Evolutionary conservation across 208 protist genomes (phyloP), one percentile per base, ranked within the genome.

Genomic region (Trypanosoma brucei): DNA sequence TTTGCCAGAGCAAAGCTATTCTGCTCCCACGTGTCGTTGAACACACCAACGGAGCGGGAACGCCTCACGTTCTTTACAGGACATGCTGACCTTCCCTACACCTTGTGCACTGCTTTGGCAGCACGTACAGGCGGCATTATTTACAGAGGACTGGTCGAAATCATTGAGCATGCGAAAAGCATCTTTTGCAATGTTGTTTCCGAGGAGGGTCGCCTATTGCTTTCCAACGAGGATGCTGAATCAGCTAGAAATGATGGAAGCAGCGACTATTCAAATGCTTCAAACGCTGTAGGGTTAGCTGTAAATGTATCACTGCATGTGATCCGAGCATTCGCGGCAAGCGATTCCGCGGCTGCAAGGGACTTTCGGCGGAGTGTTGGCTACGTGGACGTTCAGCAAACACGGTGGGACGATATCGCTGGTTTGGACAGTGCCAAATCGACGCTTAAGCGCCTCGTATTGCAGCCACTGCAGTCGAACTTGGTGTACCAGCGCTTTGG

Each of bases 401-500:
- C 81, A 31, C 75, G 62, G 33, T 94, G 84, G 84, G 33, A 40
- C 57, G 83, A 91, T 72, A 92, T 94, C 68, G 88, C 85, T 3
- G 88, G 88, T 33, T 77, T 94, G 70, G 71, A 58, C 8, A 49
- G 49, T 1, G 73, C 82, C 7, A 94, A 94, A 63, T 40, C 61
- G 36, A 59, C 66, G 30, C 64, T 94, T 46, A 70, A 80, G 53
- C 54, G 72, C 5, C 55, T 91, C 55, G 57, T 89, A 14, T 64
- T 79, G 36, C 66, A 72, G 9, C 83, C 83, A 0, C 51, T 91
- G 33, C 68, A 58, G 9, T 59, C 67, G 45, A 30, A 39, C 46
- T 31, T 39, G 8, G 37, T 65, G 14, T 83, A 83, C 59, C 56
- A 59, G 22, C 68, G 59, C 36, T 78, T 73, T 55, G 57, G 65